Evolutionary conservation across 1,139 yeast species (phyloP), one percentile per base, ranked within the genome.

Genomic region (Kodamaea ohmeri): DNA sequence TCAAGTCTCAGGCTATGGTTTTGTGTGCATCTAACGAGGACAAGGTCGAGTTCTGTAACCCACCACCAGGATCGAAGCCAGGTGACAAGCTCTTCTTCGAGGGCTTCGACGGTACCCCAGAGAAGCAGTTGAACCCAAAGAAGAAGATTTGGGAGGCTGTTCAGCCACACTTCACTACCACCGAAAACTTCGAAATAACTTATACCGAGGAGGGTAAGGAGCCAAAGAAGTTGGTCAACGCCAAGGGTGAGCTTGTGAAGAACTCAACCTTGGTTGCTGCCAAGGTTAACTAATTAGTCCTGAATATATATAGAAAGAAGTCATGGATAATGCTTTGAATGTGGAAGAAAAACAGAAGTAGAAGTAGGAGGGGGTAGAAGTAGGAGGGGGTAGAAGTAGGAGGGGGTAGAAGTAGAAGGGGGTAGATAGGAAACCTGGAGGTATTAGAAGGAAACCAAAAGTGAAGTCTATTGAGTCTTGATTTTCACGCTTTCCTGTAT

Each of bases 81-180:
- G 99, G 99, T 66, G 98, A 94, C 66, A 89, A 89, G 73, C 76
- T 92, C 49, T 89, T 87, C 76, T 92, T 94, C 56, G 96, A 89
- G 67, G 94, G 87, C 43, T 89, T 71, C 62, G 83, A 88, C 55
- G 87, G 87, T 47, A 78, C 76, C 41, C 98, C 99, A 49, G 95
- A 89, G 65, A 79, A 88, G 60, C 94, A 83, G 60, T 75, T 94
- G 65, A 90, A 92, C 70, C 98, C 99, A 53, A 94, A 94, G 82
- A 94, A 92, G 85, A 94, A 94, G 78, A 74, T 92, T 47, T 94
- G 96, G 92, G 99, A 94, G 74, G 76, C 90, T 38, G 73, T 87
- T 49, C 98, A 94, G 72, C 97, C 97, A 37, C 73, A 76, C 43
- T 90, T 92, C 74, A 70, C 92, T 42, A 90, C 97, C 32, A 80